Conservation (phyloP, 805 yeast genomes). For the Candida schatavii region DNA sequence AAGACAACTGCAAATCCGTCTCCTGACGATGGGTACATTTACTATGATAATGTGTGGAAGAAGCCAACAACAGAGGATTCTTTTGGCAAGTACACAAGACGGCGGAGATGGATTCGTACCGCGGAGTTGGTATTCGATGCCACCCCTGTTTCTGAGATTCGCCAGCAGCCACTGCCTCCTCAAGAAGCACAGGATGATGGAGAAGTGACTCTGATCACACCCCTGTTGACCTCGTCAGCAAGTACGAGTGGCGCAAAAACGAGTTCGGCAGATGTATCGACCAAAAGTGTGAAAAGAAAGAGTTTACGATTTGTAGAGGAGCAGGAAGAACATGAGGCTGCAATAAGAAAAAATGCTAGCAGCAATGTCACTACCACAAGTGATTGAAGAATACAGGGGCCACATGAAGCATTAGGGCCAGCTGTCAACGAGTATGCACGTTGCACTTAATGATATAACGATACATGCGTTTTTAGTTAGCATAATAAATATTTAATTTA, state of each 20-base stretch:
- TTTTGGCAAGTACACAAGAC: slow-evolving; percentile 85
- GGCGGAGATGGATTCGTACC: slow-evolving; percentile 94
- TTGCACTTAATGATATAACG: no score
- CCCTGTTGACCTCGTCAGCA: slow-evolving; percentile 3
- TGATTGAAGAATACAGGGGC: no score
- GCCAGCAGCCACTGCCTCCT: slow-evolving; percentile 1
- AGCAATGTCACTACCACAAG: neutral
- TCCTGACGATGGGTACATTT: slow-evolving; percentile 81
- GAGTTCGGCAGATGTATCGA: neutral
- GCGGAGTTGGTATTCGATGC: slow-evolving; percentile 67
- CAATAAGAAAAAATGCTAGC: neutral
- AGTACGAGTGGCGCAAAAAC: neutral
- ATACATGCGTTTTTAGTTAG: no score
- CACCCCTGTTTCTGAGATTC: neutral
- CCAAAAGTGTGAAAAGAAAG: slow-evolving; percentile 30
- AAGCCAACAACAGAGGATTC: slow-evolving; percentile 85
- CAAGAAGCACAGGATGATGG: neutral
- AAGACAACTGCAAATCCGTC: slow-evolving; percentile 67
- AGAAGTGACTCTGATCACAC: neutral
- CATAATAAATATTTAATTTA: no score
- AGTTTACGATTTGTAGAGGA: slow-evolving; percentile 46
- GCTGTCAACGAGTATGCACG: no score
- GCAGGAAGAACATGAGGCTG: slow-evolving; percentile 13
- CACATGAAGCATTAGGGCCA: no score
- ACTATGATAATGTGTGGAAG: slow-evolving; percentile 92